Percentiles rank a stretch among this genome's conserved stretches.
Conservation (phyloP, 2,329 filamentous ascomycete genomes). For the Hypoxylon sp. region DNA sequence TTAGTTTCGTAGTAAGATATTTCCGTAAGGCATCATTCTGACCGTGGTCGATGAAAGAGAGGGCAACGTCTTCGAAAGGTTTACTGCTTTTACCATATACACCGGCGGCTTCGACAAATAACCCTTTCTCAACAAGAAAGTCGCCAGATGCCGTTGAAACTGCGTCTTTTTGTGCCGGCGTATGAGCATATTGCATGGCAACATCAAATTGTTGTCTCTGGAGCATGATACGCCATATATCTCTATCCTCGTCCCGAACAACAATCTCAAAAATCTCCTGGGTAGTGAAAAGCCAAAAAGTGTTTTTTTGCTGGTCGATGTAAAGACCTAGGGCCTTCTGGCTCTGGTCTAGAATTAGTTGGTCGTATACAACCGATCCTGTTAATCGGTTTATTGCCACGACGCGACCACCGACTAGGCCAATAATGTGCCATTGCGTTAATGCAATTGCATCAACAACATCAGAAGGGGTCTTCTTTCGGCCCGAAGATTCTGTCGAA, state of each 20-base stretch:
- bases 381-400: slow-evolving; percentile 89
- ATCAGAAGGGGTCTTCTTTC: slow-evolving; percentile 73
- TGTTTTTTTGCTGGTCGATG: slow-evolving; percentile 92
- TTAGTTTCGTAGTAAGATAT: slow-evolving; percentile 86
- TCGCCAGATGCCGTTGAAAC: slow-evolving; percentile 94
- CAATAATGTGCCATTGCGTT: slow-evolving; percentile 92
- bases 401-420: slow-evolving; percentile 81
- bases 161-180: slow-evolving; percentile 82
- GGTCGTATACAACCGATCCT: slow-evolving; percentile 85
- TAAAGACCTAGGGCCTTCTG: slow-evolving; percentile 85
- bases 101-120: slow-evolving; percentile 84
- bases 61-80: slow-evolving; percentile 93
- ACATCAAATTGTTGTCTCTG: slow-evolving; percentile 86
- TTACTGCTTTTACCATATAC: slow-evolving; percentile 97
- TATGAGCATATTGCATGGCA: slow-evolving; percentile 85
- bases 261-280: slow-evolving; percentile 95
- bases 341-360: slow-evolving; percentile 81
- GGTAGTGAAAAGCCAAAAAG: slow-evolving; percentile 94
- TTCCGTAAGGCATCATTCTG: slow-evolving; percentile 91
- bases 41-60: slow-evolving; percentile 87
- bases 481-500: slow-evolving; percentile 69
- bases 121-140: slow-evolving; percentile 80
- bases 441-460: slow-evolving; percentile 81
- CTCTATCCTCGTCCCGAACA: slow-evolving; percentile 86
- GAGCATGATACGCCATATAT: slow-evolving; percentile 95